These are phyloP conservation scores for Mucor irregularis DNA, from an alignment of 371 early-diverging fungal species.

Conservation along the genomic window DNA sequence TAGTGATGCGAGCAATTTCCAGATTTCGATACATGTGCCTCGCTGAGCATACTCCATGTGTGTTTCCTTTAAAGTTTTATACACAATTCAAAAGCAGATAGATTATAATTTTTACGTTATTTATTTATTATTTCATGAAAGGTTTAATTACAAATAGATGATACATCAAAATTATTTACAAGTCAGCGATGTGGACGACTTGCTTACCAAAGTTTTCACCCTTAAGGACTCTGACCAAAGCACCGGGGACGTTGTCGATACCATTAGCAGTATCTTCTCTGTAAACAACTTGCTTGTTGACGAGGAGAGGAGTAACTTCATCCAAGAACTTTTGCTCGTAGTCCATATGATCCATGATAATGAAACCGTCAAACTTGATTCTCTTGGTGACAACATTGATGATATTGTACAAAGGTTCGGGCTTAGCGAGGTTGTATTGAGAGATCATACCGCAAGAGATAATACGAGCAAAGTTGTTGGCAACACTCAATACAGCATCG, in stretches of 20 bases:
- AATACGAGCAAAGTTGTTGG: slow-evolving; percentile 60
- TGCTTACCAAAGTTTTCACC: slow-evolving; percentile 87
- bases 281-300: slow-evolving; percentile 67
- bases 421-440: slow-evolving; percentile 57
- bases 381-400: slow-evolving; percentile 40
- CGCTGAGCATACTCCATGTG: too few relatives aligned
- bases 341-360: slow-evolving; percentile 56
- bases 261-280: slow-evolving; percentile 68
- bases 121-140: neutral
- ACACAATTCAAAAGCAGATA: neutral
- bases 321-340: slow-evolving; percentile 55
- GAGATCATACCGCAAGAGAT: slow-evolving; percentile 68
- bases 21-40: too few relatives aligned
- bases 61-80: too few relatives aligned
- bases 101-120: neutral
- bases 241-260: slow-evolving; percentile 77
- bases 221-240: slow-evolving; percentile 70
- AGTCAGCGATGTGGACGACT: slow-evolving; percentile 63
- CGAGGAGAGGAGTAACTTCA: slow-evolving; percentile 64
- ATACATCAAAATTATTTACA: slow-evolving; percentile 4
- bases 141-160: neutral
- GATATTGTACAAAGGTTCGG: slow-evolving; percentile 35
- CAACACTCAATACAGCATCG: slow-evolving; percentile 56
- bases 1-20: too few relatives aligned
- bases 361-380: slow-evolving; percentile 66